Base-by-base conservation (phyloP, 2,329 filamentous ascomycete genomes). In the Raffaelea albimanens region DNA sequence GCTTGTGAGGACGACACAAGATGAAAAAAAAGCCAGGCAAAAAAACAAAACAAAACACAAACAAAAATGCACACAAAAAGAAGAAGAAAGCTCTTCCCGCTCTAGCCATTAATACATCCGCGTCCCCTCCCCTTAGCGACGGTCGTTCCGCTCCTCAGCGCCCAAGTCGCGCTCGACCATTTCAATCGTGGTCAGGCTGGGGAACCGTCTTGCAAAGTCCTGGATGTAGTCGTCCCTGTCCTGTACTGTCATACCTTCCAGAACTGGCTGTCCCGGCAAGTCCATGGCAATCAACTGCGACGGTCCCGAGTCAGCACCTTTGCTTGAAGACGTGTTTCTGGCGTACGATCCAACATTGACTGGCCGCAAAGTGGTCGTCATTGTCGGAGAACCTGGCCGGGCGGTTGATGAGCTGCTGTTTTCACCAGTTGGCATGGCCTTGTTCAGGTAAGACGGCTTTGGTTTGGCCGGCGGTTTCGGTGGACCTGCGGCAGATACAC, bases 181-280 rank as follows among this genome's bases (percentile, higher is more conserved):
- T 68, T 96, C 90, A 56, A 96, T 78, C 10, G 87, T 78, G 48
- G 82, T 83, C 50, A 97, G 68, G 61, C 85, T 94, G 1, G 91
- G 91, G 64, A 89, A 96, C 50, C 88, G 74, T 65, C 89, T 89
- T 51, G 82, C 83, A 62, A 97, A 96, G 59, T 87, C 65, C 50
- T 67, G 64, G 40, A 83, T 63, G 57, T 83, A 83, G 55, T 89
- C 85, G 41, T 81, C 79, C 59, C 72, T 78, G 56, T 82, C 74
- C 53, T 71, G 67, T 3, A 67, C 61, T 47, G 69, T 72, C 76
- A 80, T 80, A 42, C 45, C 50, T 40, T 76, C 72, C 49, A 78
- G 59, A 44, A 67, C 61, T 3, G 73, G 70, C 52, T 72, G 69
- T 1, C 67, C 72, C 1, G 70, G 68, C 29, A 76, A 58, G 53